These are phyloP conservation scores for Boletus reticulatus DNA, from an alignment of 768 basidiomycete species.

Conservation along the genomic window DNA sequence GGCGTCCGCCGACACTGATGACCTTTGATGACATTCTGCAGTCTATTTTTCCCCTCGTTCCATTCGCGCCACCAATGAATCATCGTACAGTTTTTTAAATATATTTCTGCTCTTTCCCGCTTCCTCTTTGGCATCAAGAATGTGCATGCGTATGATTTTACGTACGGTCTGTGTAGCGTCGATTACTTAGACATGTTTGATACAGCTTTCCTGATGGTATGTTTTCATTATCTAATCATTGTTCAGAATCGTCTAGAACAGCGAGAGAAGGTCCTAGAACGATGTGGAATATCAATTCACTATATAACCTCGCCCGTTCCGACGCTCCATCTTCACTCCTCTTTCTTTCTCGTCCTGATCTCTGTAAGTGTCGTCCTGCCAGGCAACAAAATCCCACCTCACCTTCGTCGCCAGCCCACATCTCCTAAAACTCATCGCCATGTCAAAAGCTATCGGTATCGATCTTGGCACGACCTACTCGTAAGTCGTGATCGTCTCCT, in stretches of 20 bases:
- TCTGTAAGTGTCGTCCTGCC: conserved; percentile 18
- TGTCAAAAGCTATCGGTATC: conserved; percentile 86
- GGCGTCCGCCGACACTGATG: conserved; percentile 22
- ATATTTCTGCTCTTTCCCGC: conserved; percentile 6
- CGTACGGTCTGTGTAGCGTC: conserved; percentile 21
- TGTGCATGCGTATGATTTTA: conserved; percentile 28
- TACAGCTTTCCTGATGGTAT: conserved; percentile 18
- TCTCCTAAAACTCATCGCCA: conserved; percentile 9
- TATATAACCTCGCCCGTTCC: conserved; percentile 27
- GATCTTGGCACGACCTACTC: conserved; percentile 94
- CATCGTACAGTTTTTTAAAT: conserved; percentile 8
- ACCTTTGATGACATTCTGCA: conserved; percentile 28
- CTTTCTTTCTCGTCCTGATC: conserved; percentile 5
- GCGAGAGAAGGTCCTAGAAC: conserved; percentile 34
- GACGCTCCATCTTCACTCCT: conserved; percentile 8
- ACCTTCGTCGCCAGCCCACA: not conserved
- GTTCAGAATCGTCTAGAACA: conserved; percentile 34
- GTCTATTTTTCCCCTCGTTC: conserved; percentile 16
- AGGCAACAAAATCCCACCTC: not conserved
- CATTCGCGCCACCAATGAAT: conserved; percentile 18
- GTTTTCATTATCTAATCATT: conserved; percentile 32
- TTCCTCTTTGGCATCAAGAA: conserved; percentile 11
- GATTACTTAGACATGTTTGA: conserved; percentile 23
- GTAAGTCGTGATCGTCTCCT: conserved; percentile 42
- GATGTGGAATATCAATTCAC: conserved; percentile 22